Percentiles rank a stretch among this genome's conserved stretches.
phyloP scores from a whole-genome alignment of 2,329 filamentous ascomycete genomes.

The Penicillium sp. region DNA sequence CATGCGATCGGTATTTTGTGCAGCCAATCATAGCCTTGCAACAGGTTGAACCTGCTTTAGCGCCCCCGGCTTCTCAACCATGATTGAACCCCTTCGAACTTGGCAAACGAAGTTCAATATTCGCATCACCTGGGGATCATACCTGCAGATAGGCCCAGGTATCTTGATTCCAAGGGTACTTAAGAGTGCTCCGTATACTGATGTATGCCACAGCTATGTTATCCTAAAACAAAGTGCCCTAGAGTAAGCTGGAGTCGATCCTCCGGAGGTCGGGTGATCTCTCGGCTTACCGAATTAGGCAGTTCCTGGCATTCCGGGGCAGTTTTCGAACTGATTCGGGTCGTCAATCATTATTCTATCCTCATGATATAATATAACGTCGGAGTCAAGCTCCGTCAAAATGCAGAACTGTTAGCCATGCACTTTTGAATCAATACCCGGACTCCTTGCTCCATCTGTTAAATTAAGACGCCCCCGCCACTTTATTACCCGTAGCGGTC shows the following conservation, averaged over 20 bases:
- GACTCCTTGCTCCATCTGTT: conserved; percentile 3
- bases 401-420: conserved; percentile 6
- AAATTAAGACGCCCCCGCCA: conserved; percentile 1
- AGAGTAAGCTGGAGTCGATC: neutral
- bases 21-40: neutral
- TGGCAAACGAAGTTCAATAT: neutral
- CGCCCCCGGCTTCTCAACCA: neutral
- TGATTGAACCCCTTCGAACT: neutral
- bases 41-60: conserved; percentile 7
- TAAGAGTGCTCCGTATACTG: neutral
- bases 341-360: conserved; percentile 4
- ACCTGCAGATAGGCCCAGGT: neutral
- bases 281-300: conserved; percentile 23
- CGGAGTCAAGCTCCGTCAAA: neutral
- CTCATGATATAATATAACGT: conserved; percentile 8
- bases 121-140: neutral
- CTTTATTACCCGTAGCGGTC: conserved; percentile 28
- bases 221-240: neutral
- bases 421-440: neutral
- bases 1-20: neutral
- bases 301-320: conserved; percentile 1
- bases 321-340: neutral
- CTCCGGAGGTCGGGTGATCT: neutral
- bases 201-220: neutral
- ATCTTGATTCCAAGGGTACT: neutral